Evolutionary conservation across 805 yeast genomes (phyloP), one percentile per base, ranked within the genome.

Genomic region (Ogataea trehalophila): DNA sequence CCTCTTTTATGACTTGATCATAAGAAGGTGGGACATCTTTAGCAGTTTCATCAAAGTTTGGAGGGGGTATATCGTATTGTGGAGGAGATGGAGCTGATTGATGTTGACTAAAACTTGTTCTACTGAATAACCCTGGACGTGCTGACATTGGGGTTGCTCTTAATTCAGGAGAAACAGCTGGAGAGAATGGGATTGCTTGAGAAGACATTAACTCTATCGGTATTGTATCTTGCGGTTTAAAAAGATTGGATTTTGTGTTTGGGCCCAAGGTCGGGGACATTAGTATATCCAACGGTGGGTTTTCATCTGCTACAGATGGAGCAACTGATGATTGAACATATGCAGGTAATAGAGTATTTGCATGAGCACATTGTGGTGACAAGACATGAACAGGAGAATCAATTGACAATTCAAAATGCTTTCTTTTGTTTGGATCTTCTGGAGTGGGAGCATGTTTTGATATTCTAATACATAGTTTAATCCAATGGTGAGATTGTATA

Each of bases 401-500:
- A 47, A 94, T 92, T 49, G 89, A 83, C 40, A 94, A 87, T 69
- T 94, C 99, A 62, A 86, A 94, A 62, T 90, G 97, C 62, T 91
- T 94, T 41, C 95, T 73, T 61, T 87, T 87, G 6, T 51, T 43
- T 2, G 68, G 67, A 37, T 67, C 63, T 22, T 63, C 69, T 40
- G 70, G 67, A 2, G 74, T 72, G 2, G 81, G 77, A 39, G 85
- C 82, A n/a, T 74, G 61, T 54, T 77, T 79, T 5, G 96, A 87
- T 37, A 94, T 72, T 44, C 98, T 71, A 44, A 94, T 68, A 53
- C 95, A 85, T 15, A 94, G 77, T 67, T 94, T 94, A 58, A 94
- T 82, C 97, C 99, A 94, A 68, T 94, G 99, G 59, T 87, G 92
- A 6, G 94, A 77, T 67, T 89, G 91, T 52, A 94, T 89, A 56